phyloP scores from a whole-genome alignment of 2,329 filamentous ascomycete genomes.

The Nemania sp. region DNA sequence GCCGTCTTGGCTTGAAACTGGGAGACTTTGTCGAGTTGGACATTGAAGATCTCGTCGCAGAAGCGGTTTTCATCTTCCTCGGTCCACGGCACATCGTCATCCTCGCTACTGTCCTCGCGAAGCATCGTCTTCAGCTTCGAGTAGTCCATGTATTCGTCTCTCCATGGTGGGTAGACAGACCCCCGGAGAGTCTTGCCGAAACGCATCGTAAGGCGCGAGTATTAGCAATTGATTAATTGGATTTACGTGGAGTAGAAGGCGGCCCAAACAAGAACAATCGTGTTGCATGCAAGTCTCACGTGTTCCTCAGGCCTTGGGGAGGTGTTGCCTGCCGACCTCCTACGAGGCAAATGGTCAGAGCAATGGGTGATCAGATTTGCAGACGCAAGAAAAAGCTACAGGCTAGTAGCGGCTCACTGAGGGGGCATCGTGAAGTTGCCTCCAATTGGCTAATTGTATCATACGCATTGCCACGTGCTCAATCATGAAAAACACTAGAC shows the following conservation, averaged over 20 bases:
- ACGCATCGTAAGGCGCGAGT: constrained; percentile 63
- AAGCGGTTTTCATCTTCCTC: constrained; percentile 92
- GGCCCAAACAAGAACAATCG: neutral
- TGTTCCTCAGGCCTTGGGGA: no score
- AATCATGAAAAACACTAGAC: no score
- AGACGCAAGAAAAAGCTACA: no score
- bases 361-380: no score
- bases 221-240: neutral
- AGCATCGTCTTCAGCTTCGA: constrained; percentile 87
- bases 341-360: no score
- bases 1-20: constrained; percentile 84
- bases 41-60: constrained; percentile 92
- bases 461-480: no score
- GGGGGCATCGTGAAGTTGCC: no score
- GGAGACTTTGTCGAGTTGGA: constrained; percentile 93
- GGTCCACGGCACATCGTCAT: constrained; percentile 76
- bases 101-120: constrained; percentile 69
- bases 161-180: constrained; percentile 84
- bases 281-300: no score
- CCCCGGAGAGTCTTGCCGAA: constrained; percentile 87
- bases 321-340: no score
- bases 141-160: constrained; percentile 94
- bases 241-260: neutral
- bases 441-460: no score
- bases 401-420: no score